Percentiles rank a stretch among this genome's conserved stretches.
phyloP scores from a whole-genome alignment of 129 eudicot species.

The Tagetes erecta region DNA sequence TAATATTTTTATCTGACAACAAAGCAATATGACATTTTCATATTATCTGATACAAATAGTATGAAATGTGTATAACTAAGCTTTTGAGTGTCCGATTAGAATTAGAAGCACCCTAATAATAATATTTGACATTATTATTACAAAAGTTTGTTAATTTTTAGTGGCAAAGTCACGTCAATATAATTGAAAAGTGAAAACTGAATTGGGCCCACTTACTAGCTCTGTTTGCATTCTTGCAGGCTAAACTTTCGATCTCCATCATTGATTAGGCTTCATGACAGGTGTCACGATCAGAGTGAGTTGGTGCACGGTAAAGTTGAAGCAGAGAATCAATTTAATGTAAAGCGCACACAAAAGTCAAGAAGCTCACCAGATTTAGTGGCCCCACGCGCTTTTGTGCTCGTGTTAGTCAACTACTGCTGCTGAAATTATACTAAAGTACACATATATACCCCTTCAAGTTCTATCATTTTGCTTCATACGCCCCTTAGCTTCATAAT shows the following conservation, averaged over 20 bases:
- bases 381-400: slow-evolving; percentile 22
- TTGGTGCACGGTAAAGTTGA: background rate
- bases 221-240: background rate
- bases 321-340: background rate
- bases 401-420: slow-evolving; percentile 31
- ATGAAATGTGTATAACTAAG: no score
- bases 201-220: background rate
- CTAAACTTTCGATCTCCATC: background rate
- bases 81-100: no score
- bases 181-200: background rate
- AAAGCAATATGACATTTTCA: no score
- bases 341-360: slow-evolving; percentile 7
- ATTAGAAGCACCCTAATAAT: no score
- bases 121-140: background rate
- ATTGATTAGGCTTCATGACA: background rate
- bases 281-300: background rate
- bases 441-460: background rate
- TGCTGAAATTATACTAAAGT: slow-evolving; percentile 1
- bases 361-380: background rate
- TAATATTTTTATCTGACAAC: no score
- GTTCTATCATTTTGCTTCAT: background rate
- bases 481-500: background rate
- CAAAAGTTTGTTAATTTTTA: background rate
- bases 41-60: no score
- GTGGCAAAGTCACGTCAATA: background rate